These are phyloP conservation scores for Clonostachys sp. DNA, from an alignment of 2,329 filamentous ascomycete genomes.

Conservation along the genomic window DNA sequence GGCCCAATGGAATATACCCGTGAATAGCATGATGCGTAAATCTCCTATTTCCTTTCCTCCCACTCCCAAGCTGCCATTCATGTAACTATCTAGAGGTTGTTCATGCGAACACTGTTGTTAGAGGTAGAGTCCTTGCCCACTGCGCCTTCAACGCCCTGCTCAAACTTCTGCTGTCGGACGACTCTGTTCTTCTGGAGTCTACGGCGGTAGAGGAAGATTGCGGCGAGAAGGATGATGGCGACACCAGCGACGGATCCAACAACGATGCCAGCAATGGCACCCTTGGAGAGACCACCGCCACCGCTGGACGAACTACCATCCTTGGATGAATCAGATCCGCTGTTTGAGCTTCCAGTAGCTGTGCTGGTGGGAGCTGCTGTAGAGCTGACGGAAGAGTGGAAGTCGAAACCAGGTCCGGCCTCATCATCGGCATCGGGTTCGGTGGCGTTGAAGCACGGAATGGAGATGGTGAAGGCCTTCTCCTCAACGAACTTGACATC, in stretches of 20 bases:
- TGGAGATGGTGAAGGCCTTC: constrained; percentile 19
- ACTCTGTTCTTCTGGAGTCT: constrained; percentile 14
- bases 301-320: constrained; percentile 13
- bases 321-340: constrained; percentile 4
- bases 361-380: constrained; percentile 1
- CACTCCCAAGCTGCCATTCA: too few relatives aligned
- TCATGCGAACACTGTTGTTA: too few relatives aligned
- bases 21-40: too few relatives aligned
- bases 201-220: constrained; percentile 47
- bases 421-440: constrained; percentile 13
- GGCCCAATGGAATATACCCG: too few relatives aligned
- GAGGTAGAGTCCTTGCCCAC: too few relatives aligned
- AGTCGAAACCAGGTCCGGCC: background rate
- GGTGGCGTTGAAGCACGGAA: constrained; percentile 41
- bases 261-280: constrained; percentile 71
- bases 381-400: constrained; percentile 3
- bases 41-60: too few relatives aligned
- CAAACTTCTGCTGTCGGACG: constrained; percentile 12
- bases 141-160: too few relatives aligned
- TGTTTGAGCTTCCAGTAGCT: background rate
- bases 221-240: constrained; percentile 52
- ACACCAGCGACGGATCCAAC: constrained; percentile 64
- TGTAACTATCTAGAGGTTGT: too few relatives aligned
- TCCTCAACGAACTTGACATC: constrained; percentile 37
- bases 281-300: constrained; percentile 48